Evolutionary conservation across 192 early-diverging fungal genomes (phyloP), one percentile per base, ranked within the genome.

Genomic region (Jimgerdemannia flammicorona): DNA sequence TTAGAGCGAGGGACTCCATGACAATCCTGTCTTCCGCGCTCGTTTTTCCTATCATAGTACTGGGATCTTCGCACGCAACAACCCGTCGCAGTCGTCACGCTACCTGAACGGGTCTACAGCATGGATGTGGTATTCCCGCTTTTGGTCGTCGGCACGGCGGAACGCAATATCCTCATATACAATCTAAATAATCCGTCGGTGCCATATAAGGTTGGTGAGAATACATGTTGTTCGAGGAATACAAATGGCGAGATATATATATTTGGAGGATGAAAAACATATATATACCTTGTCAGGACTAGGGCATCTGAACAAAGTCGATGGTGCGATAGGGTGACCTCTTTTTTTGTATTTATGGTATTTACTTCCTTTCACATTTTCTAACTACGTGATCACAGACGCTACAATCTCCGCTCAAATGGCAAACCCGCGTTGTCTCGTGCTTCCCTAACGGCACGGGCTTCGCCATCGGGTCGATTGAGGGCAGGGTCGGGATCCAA

Each of bases 401-500:
- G 9, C 9, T 85, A 41, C 72, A 67, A 49, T 93, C 93, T 39
- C 91, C 93, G 3, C 70, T 95, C 67, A 96, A 96, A 79, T 94
- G 87, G 86, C 95, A 96, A 83, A 97, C 95, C 7, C 82, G 96
- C 67, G 84, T 82, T 9, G 84, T 99, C 9, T 84, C 93, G 39
- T 96, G 94, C 78, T 97, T 98, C 72, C 81, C 90, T 9, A 84
- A 85, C 49, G 90, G 89, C 11, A 91, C 83, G 10, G 96, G 97
- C 3, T 98, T 92, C 82, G 95, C 93, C 17, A 85, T 99, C 71
- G 96, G 95, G 3, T 94, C 94, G 17, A 96, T 99, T 76, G 97
- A 99, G 79, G 97, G 97, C 44, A 85, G 97, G 67, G 93, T 96
- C 4, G 93, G 91, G 9, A 96, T 99, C 71, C 93, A 98, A 84